phyloP scores from a whole-genome alignment of 164 flowering plant genomes.

The Akebia trifoliata region DNA sequence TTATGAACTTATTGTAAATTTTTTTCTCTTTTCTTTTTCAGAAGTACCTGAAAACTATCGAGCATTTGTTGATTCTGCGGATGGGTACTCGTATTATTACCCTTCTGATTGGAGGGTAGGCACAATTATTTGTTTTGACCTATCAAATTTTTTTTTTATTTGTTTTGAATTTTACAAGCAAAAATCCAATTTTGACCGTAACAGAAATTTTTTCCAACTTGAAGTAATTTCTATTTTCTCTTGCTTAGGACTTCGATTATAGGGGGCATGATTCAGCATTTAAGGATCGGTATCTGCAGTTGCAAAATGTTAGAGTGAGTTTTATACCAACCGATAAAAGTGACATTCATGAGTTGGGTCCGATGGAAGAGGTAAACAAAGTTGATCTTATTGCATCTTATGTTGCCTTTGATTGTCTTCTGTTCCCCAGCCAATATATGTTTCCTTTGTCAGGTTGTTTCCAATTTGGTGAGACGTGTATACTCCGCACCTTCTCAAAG shows the following conservation, averaged over 20 bases:
- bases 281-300: conserved; percentile 60
- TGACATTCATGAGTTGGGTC: conserved; percentile 79
- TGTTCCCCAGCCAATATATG: conserved; percentile 5
- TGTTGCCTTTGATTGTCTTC: neutral
- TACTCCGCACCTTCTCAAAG: conserved; percentile 69
- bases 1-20: neutral
- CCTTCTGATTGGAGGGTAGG: conserved; percentile 90
- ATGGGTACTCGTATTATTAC: conserved; percentile 79
- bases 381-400: neutral
- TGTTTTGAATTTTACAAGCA: neutral
- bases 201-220: conserved; percentile 3
- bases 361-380: conserved; percentile 67
- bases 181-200: neutral
- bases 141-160: neutral
- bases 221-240: conserved; percentile 2
- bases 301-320: conserved; percentile 81
- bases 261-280: conserved; percentile 88
- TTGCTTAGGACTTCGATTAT: conserved; percentile 67
- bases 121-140: neutral
- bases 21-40: conserved; percentile 24
- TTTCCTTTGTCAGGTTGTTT: conserved; percentile 45
- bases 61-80: conserved; percentile 58
- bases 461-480: conserved; percentile 43
- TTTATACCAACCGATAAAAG: conserved; percentile 73
- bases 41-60: conserved; percentile 55